These are phyloP conservation scores for Pythium folliculosum DNA, from an alignment of 352 stramenopile species.

Conservation along the genomic window DNA sequence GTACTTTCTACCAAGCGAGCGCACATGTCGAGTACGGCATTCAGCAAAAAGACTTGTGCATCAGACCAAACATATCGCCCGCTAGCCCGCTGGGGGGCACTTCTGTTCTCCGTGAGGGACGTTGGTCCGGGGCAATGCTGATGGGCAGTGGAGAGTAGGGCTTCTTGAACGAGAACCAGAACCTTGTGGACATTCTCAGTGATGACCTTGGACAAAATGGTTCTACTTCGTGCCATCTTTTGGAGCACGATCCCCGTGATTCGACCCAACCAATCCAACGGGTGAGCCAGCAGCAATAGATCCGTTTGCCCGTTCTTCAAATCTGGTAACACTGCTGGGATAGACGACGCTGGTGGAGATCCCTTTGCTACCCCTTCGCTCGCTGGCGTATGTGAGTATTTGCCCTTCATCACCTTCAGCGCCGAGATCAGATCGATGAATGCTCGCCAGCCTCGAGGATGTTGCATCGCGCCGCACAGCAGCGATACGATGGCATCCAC, in stretches of 20 bases:
- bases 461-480: conserved; percentile 71
- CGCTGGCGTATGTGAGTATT: conserved; percentile 38
- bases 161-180: conserved; percentile 67
- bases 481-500: conserved; percentile 85
- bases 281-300: conserved; percentile 33
- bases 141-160: conserved; percentile 45
- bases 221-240: conserved; percentile 71
- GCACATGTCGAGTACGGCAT: conserved; percentile 75
- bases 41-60: conserved; percentile 68
- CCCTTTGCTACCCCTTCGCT: neutral
- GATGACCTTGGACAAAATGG: conserved; percentile 70
- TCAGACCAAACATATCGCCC: conserved; percentile 48
- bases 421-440: conserved; percentile 69
- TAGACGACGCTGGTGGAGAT: conserved; percentile 9
- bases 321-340: conserved; percentile 25
- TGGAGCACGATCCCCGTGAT: conserved; percentile 74
- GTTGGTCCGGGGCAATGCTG: conserved; percentile 15
- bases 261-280: conserved; percentile 65
- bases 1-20: conserved; percentile 72
- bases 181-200: conserved; percentile 82
- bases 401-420: conserved; percentile 61
- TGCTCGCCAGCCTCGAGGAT: conserved; percentile 56
- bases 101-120: too few species aligned
- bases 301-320: neutral
- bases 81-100: conserved; percentile 15